These are phyloP conservation scores for Rhizophora mangle DNA, from an alignment of 345 rosid species.

Conservation along the genomic window DNA sequence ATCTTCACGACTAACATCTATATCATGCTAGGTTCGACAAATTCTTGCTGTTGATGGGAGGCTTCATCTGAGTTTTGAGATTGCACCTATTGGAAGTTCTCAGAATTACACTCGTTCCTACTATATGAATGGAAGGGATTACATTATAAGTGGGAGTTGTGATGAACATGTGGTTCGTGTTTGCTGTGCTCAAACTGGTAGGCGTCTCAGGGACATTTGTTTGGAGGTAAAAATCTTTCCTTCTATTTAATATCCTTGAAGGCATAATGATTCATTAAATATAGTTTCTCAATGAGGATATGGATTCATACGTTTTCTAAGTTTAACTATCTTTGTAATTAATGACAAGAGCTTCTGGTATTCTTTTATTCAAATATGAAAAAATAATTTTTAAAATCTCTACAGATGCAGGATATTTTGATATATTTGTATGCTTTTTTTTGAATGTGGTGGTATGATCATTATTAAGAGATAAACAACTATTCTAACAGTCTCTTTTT, in stretches of 20 bases:
- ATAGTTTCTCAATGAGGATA: neutral
- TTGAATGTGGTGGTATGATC: neutral
- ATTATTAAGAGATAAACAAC: neutral
- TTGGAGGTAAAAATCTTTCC: conserved; percentile 62
- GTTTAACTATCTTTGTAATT: neutral
- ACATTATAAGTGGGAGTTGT: conserved; percentile 85
- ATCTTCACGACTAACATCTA: conserved; percentile 14
- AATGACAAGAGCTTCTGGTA: neutral
- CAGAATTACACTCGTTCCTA: conserved; percentile 93
- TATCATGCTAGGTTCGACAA: conserved; percentile 66
- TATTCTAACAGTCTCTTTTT: neutral
- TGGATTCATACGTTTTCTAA: neutral
- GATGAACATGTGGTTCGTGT: conserved; percentile 85
- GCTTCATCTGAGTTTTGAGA: conserved; percentile 67
- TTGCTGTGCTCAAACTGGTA: conserved; percentile 97
- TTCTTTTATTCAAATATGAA: neutral
- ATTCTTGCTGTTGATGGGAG: conserved; percentile 89
- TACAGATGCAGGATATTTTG: neutral
- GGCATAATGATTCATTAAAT: neutral
- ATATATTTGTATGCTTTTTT: too few species aligned
- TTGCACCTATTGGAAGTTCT: conserved; percentile 66
- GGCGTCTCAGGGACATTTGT: conserved; percentile 84
- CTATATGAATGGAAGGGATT: conserved; percentile 92
- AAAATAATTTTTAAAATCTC: neutral
- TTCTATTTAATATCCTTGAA: neutral